Conservation (phyloP, 75 land plant genomes). For the Cupressus sempervirens region DNA sequence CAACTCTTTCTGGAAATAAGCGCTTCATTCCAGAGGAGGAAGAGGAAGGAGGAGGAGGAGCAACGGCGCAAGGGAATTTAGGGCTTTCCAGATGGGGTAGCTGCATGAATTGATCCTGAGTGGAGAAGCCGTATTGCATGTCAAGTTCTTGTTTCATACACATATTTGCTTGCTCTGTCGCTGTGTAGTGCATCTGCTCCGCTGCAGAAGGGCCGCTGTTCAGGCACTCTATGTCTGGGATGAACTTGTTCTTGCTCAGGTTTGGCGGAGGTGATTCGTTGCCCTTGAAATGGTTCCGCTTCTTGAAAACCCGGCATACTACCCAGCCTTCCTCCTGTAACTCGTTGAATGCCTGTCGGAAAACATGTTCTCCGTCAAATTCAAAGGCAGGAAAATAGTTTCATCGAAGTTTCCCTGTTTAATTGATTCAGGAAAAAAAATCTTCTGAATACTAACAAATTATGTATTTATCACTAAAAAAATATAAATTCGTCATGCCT, state of each 20-base stretch:
- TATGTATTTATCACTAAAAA: no score
- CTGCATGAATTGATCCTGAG: slow-evolving; percentile 36
- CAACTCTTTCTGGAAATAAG: neutral
- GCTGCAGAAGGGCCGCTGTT: neutral
- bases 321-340: slow-evolving; percentile 82
- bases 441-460: no score
- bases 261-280: slow-evolving; percentile 8
- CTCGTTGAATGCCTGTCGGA: slow-evolving; percentile 14
- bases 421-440: no score
- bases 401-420: neutral
- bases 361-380: neutral
- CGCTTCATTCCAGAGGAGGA: slow-evolving; percentile 7
- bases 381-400: neutral
- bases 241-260: neutral
- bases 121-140: slow-evolving; percentile 10
- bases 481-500: no score
- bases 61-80: slow-evolving; percentile 1
- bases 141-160: slow-evolving; percentile 18
- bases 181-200: slow-evolving; percentile 7
- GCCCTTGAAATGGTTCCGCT: slow-evolving; percentile 45
- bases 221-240: slow-evolving; percentile 1
- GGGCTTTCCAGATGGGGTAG: slow-evolving; percentile 55
- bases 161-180: neutral
- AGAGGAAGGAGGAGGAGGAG: neutral
- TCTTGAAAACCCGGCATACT: slow-evolving; percentile 79